A percentile compares a stretch with the other conserved stretches of the same genome.
These are phyloP conservation scores for Epichloe bromicola DNA, from an alignment of 2,329 filamentous ascomycete species.

Conservation along the genomic window DNA sequence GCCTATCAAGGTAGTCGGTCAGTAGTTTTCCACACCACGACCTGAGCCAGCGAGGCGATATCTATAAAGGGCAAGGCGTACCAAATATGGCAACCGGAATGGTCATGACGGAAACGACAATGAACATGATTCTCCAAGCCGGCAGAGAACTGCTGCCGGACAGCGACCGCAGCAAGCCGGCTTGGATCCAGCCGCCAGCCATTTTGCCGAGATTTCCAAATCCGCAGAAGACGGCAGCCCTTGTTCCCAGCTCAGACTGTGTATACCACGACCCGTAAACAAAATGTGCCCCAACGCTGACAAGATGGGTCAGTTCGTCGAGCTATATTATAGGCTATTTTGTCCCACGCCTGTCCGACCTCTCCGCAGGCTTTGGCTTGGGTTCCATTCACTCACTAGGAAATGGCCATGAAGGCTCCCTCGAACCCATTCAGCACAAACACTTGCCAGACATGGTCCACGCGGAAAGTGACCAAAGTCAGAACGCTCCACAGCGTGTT, in stretches of 20 bases:
- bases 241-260: slow-evolving; percentile 26
- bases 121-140: slow-evolving; percentile 30
- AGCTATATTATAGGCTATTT: too few relatives aligned
- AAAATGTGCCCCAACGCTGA: slow-evolving; percentile 28
- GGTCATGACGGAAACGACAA: slow-evolving; percentile 23
- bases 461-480: slow-evolving; percentile 29
- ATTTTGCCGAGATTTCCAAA: slow-evolving; percentile 30
- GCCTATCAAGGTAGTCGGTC: slow-evolving; percentile 12
- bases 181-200: slow-evolving; percentile 32
- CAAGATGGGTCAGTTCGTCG: neutral
- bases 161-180: slow-evolving; percentile 23
- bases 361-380: too few relatives aligned
- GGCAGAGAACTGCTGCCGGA: slow-evolving; percentile 20
- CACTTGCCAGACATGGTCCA: slow-evolving; percentile 28
- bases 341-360: too few relatives aligned
- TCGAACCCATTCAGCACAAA: slow-evolving; percentile 31
- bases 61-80: slow-evolving; percentile 4
- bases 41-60: too few relatives aligned
- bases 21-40: too few relatives aligned
- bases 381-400: slow-evolving; percentile 19
- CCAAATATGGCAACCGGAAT: slow-evolving; percentile 28
- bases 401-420: slow-evolving; percentile 29
- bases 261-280: slow-evolving; percentile 32
- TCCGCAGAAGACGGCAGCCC: slow-evolving; percentile 27
- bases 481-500: slow-evolving; percentile 31